phyloP scores from a whole-genome alignment of 495 filamentous ascomycete species.

The Aspergillus ellipticus region DNA sequence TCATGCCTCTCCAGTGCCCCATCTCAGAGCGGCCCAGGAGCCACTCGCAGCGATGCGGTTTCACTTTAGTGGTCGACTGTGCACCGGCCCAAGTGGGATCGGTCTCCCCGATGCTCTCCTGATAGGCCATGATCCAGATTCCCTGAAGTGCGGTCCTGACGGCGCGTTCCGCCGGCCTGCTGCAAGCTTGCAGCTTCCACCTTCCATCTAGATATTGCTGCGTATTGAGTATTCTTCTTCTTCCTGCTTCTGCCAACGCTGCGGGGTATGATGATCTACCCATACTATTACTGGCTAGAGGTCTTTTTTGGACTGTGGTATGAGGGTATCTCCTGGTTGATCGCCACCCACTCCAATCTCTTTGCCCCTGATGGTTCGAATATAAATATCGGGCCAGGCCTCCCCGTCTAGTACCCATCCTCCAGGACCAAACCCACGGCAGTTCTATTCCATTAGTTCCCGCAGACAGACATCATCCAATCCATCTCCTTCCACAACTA shows the following conservation, averaged over 20 bases:
- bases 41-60: neutral
- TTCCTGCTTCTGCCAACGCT: no score
- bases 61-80: neutral
- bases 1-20: neutral
- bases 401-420: neutral
- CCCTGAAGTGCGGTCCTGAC: neutral
- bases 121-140: neutral
- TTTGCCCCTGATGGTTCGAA: neutral
- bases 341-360: neutral
- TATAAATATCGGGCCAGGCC: neutral
- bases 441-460: no score
- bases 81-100: neutral
- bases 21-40: neutral
- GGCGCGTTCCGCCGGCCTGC: no score
- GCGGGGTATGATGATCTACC: no score
- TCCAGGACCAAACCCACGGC: neutral
- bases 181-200: no score
- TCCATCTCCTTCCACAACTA: neutral
- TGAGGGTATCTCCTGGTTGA: no score
- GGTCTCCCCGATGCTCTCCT: neutral
- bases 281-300: no score
- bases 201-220: no score
- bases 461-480: neutral
- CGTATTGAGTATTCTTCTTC: no score
- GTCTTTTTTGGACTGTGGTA: no score